A percentile compares a stretch with the other conserved stretches of the same genome.
These are phyloP conservation scores for Skeletonema menzelii DNA, from an alignment of 108 stramenopile species.

Conservation along the genomic window DNA sequence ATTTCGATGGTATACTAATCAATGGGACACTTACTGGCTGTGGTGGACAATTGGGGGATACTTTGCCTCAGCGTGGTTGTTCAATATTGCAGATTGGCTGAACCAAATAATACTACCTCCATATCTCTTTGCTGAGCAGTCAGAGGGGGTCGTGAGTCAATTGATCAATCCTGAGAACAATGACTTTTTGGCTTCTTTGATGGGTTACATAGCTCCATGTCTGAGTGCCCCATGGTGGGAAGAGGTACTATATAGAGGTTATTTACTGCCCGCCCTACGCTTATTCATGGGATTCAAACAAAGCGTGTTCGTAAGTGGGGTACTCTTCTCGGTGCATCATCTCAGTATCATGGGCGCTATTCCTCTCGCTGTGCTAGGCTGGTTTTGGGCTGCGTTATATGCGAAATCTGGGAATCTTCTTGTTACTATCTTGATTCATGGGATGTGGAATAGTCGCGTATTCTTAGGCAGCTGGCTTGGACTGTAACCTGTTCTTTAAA, in stretches of 20 bases:
- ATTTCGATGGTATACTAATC: constrained; percentile 56
- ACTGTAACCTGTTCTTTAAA: constrained; percentile 47
- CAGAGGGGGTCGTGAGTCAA: constrained; percentile 80
- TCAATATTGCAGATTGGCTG: constrained; percentile 86
- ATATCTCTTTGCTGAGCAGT: constrained; percentile 57
- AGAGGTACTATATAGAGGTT: constrained; percentile 92
- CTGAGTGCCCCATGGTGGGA: constrained; percentile 93
- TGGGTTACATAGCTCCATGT: constrained; percentile 94
- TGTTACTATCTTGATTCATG: constrained; percentile 88
- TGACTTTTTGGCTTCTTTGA: constrained; percentile 72
- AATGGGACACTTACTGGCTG: constrained; percentile 76
- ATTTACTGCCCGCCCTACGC: constrained; percentile 70
- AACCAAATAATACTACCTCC: constrained; percentile 88
- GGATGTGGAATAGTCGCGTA: constrained; percentile 93
- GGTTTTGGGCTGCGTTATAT: constrained; percentile 88
- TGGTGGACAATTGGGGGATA: constrained; percentile 96
- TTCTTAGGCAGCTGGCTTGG: constrained; percentile 92
- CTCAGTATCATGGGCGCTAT: constrained; percentile 78
- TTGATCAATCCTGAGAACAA: constrained; percentile 92
- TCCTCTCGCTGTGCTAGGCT: constrained; percentile 87
- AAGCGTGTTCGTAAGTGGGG: constrained; percentile 70
- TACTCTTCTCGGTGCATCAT: constrained; percentile 90
- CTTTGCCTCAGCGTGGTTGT: constrained; percentile 85
- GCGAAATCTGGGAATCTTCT: constrained; percentile 80
- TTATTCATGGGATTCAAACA: constrained; percentile 54